Evolutionary conservation across 768 basidiomycete species (phyloP), one percentile per base, ranked within the genome.

Genomic region (Grammothele lineata): DNA sequence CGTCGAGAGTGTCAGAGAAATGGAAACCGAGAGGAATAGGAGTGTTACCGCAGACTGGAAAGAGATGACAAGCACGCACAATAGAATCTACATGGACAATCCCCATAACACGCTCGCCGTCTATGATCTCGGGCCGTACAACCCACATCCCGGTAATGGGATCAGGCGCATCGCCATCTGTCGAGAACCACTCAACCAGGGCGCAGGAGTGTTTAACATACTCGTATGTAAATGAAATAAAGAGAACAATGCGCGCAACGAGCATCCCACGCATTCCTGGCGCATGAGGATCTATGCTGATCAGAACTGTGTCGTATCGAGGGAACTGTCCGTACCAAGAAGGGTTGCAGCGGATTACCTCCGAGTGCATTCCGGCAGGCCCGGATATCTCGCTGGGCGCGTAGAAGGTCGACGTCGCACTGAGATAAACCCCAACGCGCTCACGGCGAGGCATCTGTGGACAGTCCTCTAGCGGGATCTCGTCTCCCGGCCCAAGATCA

Each of bases 351-450:
- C 55, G 37, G 12, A 70, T 64, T 4, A 25, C 36, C 45, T 70
- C 59, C 0, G 24, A 17, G 3, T 48, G 49, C 66, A 70, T 67
- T 1, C 64, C 59, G 2, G 49, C 27, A 8, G 35, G 18, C 1
- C 66, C 61, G 25, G 57, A 51, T 1, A 50, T 32, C 12, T 69
- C 60, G 34, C 68, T 68, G 0, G 65, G 61, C 1, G 58, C 57
- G 46, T 54, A 63, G 24, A 58, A 70, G 9, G 7, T 7, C 6
- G 35, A 7, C 35, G 18, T 36, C 12, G 35, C 35, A 17, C 15
- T n/a, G 18, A 6, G 35, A 17, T n/a, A 36, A 6, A 36, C 35
- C 18, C 8, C 7, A 7, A n/a, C n/a, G n/a, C n/a, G n/a, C n/a
- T n/a, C n/a, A n/a, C n/a, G n/a, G n/a, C n/a, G n/a, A n/a, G n/a